These are phyloP conservation scores for Gillenia trifoliata DNA, from an alignment of 306 rosid species.

Conservation along the genomic window DNA sequence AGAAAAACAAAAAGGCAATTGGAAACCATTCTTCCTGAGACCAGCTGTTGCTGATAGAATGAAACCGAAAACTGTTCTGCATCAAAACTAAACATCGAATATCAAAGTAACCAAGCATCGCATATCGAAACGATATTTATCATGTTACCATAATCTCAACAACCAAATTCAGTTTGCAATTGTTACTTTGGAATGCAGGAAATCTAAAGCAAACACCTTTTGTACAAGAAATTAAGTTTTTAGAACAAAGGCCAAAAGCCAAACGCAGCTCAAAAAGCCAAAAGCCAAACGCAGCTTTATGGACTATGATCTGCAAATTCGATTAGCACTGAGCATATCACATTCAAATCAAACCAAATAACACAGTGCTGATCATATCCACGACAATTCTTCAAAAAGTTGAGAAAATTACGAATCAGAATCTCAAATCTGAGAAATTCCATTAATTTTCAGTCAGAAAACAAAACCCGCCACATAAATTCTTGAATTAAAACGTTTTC, in stretches of 20 bases:
- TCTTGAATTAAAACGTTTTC: neutral
- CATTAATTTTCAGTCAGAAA: neutral
- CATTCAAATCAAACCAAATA: neutral
- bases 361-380: neutral
- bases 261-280: neutral
- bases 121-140: neutral
- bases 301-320: neutral
- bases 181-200: neutral
- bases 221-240: neutral
- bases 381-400: neutral
- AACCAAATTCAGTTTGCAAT: neutral
- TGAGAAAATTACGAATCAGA: neutral
- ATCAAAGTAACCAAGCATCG: too few species aligned
- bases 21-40: neutral
- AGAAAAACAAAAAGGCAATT: conserved; percentile 5
- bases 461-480: neutral
- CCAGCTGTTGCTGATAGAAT: neutral
- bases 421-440: neutral
- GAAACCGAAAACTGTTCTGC: neutral
- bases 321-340: neutral
- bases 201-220: neutral
- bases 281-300: neutral
- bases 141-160: neutral
- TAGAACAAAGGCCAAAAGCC: neutral
- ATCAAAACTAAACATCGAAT: neutral